These are phyloP conservation scores for Neoboletus subvelutipes DNA, from an alignment of 768 basidiomycete genomes.

Conservation along the genomic window DNA sequence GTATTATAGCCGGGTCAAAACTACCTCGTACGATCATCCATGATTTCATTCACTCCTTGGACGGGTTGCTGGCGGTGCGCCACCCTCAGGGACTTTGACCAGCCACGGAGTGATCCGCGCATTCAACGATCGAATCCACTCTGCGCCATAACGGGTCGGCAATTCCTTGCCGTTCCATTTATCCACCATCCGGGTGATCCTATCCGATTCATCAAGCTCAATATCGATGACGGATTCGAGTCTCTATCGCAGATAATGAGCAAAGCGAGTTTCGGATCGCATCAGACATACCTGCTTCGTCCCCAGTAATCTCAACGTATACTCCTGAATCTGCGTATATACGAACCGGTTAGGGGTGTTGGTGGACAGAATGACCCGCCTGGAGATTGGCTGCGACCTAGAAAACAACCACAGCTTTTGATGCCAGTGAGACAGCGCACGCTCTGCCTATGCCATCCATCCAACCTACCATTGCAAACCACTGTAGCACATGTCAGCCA, in stretches of 20 bases:
- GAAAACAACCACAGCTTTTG: conserved; percentile 26
- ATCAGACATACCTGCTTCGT: neutral
- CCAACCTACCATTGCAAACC: neutral
- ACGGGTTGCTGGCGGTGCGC: too few species aligned
- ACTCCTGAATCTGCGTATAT: neutral
- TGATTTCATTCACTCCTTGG: neutral
- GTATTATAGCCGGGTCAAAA: neutral
- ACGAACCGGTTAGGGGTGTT: neutral
- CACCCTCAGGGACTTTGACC: neutral
- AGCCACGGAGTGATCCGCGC: neutral
- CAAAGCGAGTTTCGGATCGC: too few species aligned
- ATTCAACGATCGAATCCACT: neutral
- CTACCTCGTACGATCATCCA: neutral
- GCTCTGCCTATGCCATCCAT: neutral
- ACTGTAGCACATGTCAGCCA: neutral
- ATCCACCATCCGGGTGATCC: neutral
- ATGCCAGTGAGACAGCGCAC: neutral
- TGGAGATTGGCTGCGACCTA: conserved; percentile 48
- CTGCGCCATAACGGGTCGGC: neutral
- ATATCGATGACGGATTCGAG: neutral
- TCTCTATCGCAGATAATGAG: neutral
- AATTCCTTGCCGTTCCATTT: neutral
- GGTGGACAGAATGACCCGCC: conserved; percentile 27
- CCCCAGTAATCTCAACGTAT: neutral
- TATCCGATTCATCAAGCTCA: neutral